Base-by-base conservation (phyloP, 2,329 filamentous ascomycete genomes). In the Thelonectria blattea region DNA sequence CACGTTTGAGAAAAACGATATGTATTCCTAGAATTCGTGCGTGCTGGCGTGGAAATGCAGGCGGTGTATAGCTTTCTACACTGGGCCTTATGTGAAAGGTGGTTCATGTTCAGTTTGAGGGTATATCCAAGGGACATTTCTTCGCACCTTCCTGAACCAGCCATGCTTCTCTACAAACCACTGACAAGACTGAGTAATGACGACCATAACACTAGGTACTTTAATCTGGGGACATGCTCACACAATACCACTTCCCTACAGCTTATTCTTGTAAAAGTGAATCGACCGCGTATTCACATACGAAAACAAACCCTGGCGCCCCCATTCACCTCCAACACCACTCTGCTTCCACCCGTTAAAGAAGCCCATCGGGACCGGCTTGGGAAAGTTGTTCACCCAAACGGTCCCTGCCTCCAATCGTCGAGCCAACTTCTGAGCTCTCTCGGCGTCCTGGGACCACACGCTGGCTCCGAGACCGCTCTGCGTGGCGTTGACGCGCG, bases 401-500 rank as follows among this genome's bases (percentile, higher is more conserved):
- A 56, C 53, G 6, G 53, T 48, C 11, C 53, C 53, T 4, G 24
- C 45, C 17, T 56, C 53, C 2, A 56, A 24, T 7, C 30, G 39
- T 3, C 53, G 53, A 2, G 53, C 53, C 15, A 56, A 5, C 8
- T 34, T 14, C 10, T 56, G 27, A 9, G 53, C 53, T 12, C 27
- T 34, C 7, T 46, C 3, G 12, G 45, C 11, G 47, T 56, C 46
- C 42, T 24, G 22, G 14, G 53, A 45, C 53, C 53, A 56, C 24
- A 56, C 45, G 14, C 53, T 48, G 5, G 45, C 46, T 18, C 53
- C 53, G 8, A 56, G n/a, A 3, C 53, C 53, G 27, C 53, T 56
- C 6, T 56, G 43, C 3, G 75, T 77, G 22, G 80, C 74, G 56
- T 87, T 88, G 0, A 82, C 85, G 12, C 84, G 79, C 2, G 71